Evolutionary conservation across 768 basidiomycete genomes (phyloP).

Genomic region (Mycena galericulata): DNA sequence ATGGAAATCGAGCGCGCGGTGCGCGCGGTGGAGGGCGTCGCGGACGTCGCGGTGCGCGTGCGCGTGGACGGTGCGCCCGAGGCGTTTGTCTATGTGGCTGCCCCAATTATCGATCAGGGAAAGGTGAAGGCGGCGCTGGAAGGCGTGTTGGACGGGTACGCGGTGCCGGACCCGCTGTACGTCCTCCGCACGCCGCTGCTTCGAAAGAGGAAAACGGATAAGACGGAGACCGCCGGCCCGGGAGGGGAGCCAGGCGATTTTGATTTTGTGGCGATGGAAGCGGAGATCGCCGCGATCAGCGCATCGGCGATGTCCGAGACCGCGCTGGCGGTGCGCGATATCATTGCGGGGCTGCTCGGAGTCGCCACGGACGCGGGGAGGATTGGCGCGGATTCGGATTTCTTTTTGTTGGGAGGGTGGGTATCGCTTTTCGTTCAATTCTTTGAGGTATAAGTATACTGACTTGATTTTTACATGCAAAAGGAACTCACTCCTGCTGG

Average conservation of each 20-base stretch:
- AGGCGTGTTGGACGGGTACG: slow-evolving; percentile 51
- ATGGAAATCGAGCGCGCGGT: slow-evolving; percentile 44
- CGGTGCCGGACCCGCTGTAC: slow-evolving; percentile 51
- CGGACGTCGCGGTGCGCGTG: slow-evolving; percentile 49
- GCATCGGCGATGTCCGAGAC: slow-evolving; percentile 44
- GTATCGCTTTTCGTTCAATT: background rate
- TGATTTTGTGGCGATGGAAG: slow-evolving; percentile 49
- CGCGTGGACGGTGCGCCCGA: slow-evolving; percentile 48
- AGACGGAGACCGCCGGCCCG: no score
- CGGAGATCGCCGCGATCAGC: slow-evolving; percentile 33
- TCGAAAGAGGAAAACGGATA: no score
- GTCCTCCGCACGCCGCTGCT: slow-evolving; percentile 44
- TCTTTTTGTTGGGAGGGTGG: slow-evolving; percentile 54
- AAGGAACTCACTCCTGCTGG: slow-evolving; percentile 57
- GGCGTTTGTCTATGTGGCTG: slow-evolving; percentile 54
- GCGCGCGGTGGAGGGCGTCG: slow-evolving; percentile 44
- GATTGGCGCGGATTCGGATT: slow-evolving; percentile 51
- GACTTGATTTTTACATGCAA: background rate
- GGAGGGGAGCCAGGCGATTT: slow-evolving; percentile 42
- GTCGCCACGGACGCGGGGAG: slow-evolving; percentile 43
- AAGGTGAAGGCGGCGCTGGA: slow-evolving; percentile 40
- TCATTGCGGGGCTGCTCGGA: slow-evolving; percentile 47
- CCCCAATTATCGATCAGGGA: slow-evolving; percentile 34
- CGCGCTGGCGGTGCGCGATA: slow-evolving; percentile 49
- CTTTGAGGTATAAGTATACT: background rate